These are phyloP conservation scores for Trametes meyenii DNA, from an alignment of 768 basidiomycete genomes.

Conservation along the genomic window DNA sequence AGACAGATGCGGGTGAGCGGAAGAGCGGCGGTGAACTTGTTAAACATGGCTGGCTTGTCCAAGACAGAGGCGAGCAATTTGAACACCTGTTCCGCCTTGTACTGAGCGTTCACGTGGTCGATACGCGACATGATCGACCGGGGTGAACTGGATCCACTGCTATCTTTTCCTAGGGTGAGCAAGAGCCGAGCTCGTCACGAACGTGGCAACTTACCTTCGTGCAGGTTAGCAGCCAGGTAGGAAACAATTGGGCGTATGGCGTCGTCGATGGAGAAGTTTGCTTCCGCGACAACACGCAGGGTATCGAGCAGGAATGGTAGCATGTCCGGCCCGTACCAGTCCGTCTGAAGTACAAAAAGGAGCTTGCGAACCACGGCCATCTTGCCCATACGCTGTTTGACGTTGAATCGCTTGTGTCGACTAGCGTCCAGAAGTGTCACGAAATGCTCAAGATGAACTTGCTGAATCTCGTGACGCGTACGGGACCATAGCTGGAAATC, in stretches of 20 bases:
- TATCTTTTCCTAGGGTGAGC: constrained; percentile 13
- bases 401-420: constrained; percentile 77
- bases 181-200: background rate
- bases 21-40: constrained; percentile 71
- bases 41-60: constrained; percentile 49
- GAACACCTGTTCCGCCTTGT: constrained; percentile 72
- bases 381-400: constrained; percentile 71
- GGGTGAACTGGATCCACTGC: constrained; percentile 41
- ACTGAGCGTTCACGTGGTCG: constrained; percentile 49
- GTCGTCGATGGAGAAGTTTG: constrained; percentile 72
- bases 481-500: constrained; percentile 91
- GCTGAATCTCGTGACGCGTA: constrained; percentile 72
- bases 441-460: constrained; percentile 82
- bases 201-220: constrained; percentile 49
- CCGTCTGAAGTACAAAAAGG: constrained; percentile 80
- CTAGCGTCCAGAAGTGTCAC: constrained; percentile 71
- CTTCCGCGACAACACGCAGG: constrained; percentile 60
- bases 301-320: constrained; percentile 55
- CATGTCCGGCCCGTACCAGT: constrained; percentile 68
- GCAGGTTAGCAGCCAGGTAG: constrained; percentile 81
- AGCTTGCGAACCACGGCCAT: constrained; percentile 72
- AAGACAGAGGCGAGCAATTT: constrained; percentile 65
- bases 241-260: constrained; percentile 85
- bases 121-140: constrained; percentile 59
- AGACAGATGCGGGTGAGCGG: constrained; percentile 80